Evolutionary conservation across 1,139 yeast species (phyloP), one percentile per base, ranked within the genome.

Genomic region (Yamadazyma mexicana): DNA sequence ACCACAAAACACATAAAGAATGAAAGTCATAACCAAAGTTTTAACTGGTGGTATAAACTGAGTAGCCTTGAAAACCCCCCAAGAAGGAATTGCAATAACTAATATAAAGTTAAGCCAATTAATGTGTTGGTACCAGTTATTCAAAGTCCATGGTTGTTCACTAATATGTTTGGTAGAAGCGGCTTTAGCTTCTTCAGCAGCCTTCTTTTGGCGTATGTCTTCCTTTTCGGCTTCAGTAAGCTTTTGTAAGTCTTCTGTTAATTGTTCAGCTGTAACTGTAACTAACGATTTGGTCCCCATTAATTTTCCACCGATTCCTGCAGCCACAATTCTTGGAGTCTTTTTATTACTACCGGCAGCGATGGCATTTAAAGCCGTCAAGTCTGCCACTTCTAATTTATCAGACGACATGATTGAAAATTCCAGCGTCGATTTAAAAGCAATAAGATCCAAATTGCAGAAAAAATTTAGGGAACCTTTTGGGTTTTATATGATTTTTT

Each of bases 51-150:
- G 79, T 11, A 83, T 81, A 48, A 60, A 54, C 23, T 45, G 36
- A 23, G 75, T 61, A 23, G 87, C 80, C 36, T 72, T 59, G 46
- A 61, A 54, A 43, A 84, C 51, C 29, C 96, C 97, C 46, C 67
- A 58, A 2, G 69, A 41, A 10, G 99, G 99, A 42, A 91, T 65
- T 18, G 78, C 66, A 33, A 82, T 72, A 38, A 91, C 94, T 49
- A 92, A 72, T n/a, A 81, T 69, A 49, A 88, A 69, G 65, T 92
- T 92, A 55, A 94, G 73, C 98, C 98, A 92, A 69, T 92, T 92
- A 60, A 92, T 70, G 66, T 92, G 96, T 57, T 81, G 66, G 59
- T 83, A 70, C 94, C 96, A 91, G 71, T 92, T 92, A 45, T 70
- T 48, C 48, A 73, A 47, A 12, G 97, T 91, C 87, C 95, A 86